A percentile compares a stretch with the other conserved stretches of the same genome.
These are phyloP conservation scores for Austroboletus eburneus DNA, from an alignment of 768 basidiomycete species.

Conservation along the genomic window DNA sequence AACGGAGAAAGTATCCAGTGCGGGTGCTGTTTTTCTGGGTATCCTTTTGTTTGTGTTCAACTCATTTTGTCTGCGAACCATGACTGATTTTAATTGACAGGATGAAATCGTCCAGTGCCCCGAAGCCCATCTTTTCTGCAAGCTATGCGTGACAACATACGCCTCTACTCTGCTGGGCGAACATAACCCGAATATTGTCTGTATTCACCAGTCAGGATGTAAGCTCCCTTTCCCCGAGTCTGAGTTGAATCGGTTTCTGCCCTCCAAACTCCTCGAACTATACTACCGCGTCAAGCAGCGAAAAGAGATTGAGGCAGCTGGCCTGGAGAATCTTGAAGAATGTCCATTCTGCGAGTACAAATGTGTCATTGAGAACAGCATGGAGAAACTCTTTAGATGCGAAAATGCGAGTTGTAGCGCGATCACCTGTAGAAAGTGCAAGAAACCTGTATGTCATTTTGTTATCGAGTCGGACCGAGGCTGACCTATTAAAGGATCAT, in stretches of 20 bases:
- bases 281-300: constrained; percentile 74
- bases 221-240: constrained; percentile 60
- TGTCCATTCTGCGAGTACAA: constrained; percentile 92
- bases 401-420: constrained; percentile 64
- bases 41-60: constrained; percentile 56
- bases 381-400: constrained; percentile 58
- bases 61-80: not conserved
- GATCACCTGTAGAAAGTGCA: constrained; percentile 77
- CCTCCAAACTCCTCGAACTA: constrained; percentile 59
- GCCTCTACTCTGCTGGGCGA: constrained; percentile 62
- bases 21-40: constrained; percentile 78
- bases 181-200: constrained; percentile 60
- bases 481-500: constrained; percentile 53
- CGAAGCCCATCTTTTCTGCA: constrained; percentile 86
- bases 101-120: constrained; percentile 85
- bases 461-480: no score
- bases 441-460: constrained; percentile 65
- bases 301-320: constrained; percentile 76
- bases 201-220: constrained; percentile 81
- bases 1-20: constrained; percentile 71
- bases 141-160: constrained; percentile 62
- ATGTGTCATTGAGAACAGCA: constrained; percentile 65
- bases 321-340: constrained; percentile 75
- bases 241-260: constrained; percentile 65
- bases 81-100: constrained; percentile 36